A percentile compares a stretch with the other conserved stretches of the same genome.
These are phyloP conservation scores for Fistulinella staudtii DNA, from an alignment of 1,284 basidiomycete genomes.

Conservation along the genomic window DNA sequence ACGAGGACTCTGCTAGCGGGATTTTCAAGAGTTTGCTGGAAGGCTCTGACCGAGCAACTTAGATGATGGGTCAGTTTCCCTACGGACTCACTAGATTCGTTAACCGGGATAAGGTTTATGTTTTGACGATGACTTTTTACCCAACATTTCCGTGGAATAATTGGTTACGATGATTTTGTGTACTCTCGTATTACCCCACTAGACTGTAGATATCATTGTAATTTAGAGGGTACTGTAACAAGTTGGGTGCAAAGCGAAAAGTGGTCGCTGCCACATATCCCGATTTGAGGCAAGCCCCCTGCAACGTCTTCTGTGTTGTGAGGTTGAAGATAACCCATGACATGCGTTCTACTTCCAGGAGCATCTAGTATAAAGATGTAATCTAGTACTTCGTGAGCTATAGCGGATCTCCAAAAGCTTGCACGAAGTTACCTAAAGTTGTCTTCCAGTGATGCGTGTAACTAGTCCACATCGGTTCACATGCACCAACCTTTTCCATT, in stretches of 20 bases:
- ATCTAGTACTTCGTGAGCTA: constrained; percentile 46
- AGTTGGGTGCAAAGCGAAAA: constrained; percentile 68
- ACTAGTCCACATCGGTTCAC: constrained; percentile 79
- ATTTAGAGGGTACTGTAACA: constrained; percentile 12
- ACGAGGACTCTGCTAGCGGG: constrained; percentile 81
- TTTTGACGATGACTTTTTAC: too few species aligned
- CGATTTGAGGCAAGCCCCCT: constrained; percentile 75
- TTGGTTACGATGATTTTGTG: background rate
- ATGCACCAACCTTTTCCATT: constrained; percentile 43
- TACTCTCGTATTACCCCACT: constrained; percentile 13
- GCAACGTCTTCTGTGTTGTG: constrained; percentile 61
- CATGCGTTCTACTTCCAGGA: constrained; percentile 35
- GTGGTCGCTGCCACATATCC: constrained; percentile 86
- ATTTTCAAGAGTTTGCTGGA: constrained; percentile 85
- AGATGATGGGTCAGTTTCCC: too few species aligned
- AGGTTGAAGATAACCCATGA: constrained; percentile 64
- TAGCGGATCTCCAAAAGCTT: background rate
- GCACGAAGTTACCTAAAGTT: constrained; percentile 58
- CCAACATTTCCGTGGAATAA: too few species aligned
- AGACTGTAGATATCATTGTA: constrained; percentile 7
- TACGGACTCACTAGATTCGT: too few species aligned
- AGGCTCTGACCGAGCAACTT: constrained; percentile 69
- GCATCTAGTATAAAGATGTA: constrained; percentile 77
- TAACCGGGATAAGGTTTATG: too few species aligned
- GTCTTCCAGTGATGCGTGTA: constrained; percentile 81